Base-by-base conservation (phyloP, 163 green algal species). In the Chlamydomonas reinhardtii region DNA sequence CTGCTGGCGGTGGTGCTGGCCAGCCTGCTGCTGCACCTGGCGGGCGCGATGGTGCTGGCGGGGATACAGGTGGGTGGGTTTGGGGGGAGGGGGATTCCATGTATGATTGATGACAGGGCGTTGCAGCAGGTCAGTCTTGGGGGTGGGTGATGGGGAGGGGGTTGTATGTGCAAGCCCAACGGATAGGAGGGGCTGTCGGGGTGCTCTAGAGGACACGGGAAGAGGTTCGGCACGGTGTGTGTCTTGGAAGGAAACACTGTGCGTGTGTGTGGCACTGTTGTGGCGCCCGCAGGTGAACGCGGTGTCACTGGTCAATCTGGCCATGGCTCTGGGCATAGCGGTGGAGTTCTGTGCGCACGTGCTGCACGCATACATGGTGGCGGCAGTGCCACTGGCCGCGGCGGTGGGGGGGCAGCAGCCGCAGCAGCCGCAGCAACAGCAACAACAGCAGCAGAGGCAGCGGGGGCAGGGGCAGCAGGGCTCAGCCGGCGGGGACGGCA, bases 291-390 rank as follows among this genome's bases (percentile, higher is more conserved):
- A 97, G 89, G 88, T 96, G 52, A 96, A 96, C 73, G 94, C 95
- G 52, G 94, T 98, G 62, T 96, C 92, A 12, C 86, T 98, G 73
- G 95, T 98, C 43, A 98, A 98, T 91, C 89, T 98, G 82, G 92
- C 94, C n/a, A 97, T 97, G 93, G 89, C 91, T 0, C 84, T 97
- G 37, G 96, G 96, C 69, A 98, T 98, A 48, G 93, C 91, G 0
- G 93, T 98, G 29, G 96, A 98, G 94, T 98, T 98, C 78, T 95
- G 91, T 65, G 94, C 92, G 1, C 96, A 98, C 86, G 88, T 97
- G n/a, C 77, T 97, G 73, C 95, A 98, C 85, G 92, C 93, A 0
- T 98, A 96, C 89, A 74, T 85, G 64, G 76, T 90, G 19, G 84
- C 90, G 32, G 74, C 84, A 12, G 82, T 68, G 34, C 77, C n/a